Evolutionary conservation across 306 rosid genomes (phyloP).

Genomic region (Hylodesmum podocarpum): DNA sequence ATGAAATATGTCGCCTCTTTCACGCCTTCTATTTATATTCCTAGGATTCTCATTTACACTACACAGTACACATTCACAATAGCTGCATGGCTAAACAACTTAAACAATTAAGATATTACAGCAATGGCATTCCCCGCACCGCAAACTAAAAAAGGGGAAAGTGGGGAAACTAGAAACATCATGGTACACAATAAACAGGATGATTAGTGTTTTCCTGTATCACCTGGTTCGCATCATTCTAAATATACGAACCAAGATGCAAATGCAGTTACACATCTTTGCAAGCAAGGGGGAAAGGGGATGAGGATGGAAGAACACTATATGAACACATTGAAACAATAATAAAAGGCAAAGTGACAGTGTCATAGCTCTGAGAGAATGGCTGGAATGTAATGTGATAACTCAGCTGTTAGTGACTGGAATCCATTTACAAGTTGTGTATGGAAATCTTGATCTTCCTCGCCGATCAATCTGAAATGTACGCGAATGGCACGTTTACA

Average conservation of each 20-base stretch:
- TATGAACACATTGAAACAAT: conserved; percentile 44
- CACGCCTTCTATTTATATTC: not conserved
- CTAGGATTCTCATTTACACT: not conserved
- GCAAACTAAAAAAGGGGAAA: conserved; percentile 4
- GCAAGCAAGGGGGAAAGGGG: not conserved
- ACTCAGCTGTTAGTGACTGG: conserved; percentile 92
- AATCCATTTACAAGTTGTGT: conserved; percentile 97
- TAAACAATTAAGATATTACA: conserved; percentile 28
- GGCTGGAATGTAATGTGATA: conserved; percentile 97
- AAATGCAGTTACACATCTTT: conserved; percentile 28
- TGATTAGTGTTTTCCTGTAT: conserved; percentile 25
- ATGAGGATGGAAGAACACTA: not conserved
- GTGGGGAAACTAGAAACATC: conserved; percentile 19
- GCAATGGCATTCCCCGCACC: conserved; percentile 31
- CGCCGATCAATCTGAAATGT: conserved; percentile 90
- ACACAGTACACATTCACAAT: not conserved
- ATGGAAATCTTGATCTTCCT: conserved; percentile 98
- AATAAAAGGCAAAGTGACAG: conserved; percentile 24
- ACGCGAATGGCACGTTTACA: conserved; percentile 98
- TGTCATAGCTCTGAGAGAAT: conserved; percentile 85
- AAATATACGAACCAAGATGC: conserved; percentile 33
- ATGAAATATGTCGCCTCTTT: too few relatives aligned
- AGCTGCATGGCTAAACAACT: conserved; percentile 24
- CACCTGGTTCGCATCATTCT: conserved; percentile 29
- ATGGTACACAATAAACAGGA: conserved; percentile 38